Base-by-base conservation (phyloP, 2,329 filamentous ascomycete species). In the Hypoxylon sp. region DNA sequence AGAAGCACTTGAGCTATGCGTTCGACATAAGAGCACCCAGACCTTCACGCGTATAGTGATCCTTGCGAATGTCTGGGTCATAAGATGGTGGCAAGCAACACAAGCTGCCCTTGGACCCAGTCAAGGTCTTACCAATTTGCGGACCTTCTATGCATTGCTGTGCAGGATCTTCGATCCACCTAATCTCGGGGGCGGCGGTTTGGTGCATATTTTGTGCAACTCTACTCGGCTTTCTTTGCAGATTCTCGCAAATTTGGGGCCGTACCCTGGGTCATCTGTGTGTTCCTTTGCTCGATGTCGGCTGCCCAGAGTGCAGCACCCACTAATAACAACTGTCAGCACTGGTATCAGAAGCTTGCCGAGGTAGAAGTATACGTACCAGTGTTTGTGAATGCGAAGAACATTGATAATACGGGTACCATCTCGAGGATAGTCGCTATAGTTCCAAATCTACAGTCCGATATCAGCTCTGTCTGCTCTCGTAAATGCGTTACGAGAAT, bases 271-370 rank as follows among this genome's bases (percentile, higher is more conserved):
- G 81, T 80, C 83, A 86, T 86, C 41, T 78, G 77, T 8, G 78
- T 82, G 60, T 82, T 80, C 71, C 84, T 83, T 27, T 79, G 77
- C 78, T 96, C 93, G 63, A 96, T 87, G 77, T 96, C 94, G 16
- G 93, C 92, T 41, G 95, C 94, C 94, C 94, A 97, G n/a, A 98
- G 81, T 6, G 95, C 95, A 57, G 94, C 95, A 6, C 94, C 95
- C 63, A 97, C 93, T 89, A 50, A 37, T 37, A 45, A 25, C 9
- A 62, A 27, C 45, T 65, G 65, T 76, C 59, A 75, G 65, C n/a
- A n/a, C n/a, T n/a, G n/a, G n/a, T 65, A 16, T 41, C 11, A 5
- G 3, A 23, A 46, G 1, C n/a, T 39, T 51, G 5, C 6, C 7
- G 16, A 48, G 32, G 43, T 70, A 41, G 41, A 39, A 66, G 21